Evolutionary conservation across 2,329 filamentous ascomycete genomes (phyloP), one percentile per base, ranked within the genome.

Genomic region (Talaromyces amestolkiae): DNA sequence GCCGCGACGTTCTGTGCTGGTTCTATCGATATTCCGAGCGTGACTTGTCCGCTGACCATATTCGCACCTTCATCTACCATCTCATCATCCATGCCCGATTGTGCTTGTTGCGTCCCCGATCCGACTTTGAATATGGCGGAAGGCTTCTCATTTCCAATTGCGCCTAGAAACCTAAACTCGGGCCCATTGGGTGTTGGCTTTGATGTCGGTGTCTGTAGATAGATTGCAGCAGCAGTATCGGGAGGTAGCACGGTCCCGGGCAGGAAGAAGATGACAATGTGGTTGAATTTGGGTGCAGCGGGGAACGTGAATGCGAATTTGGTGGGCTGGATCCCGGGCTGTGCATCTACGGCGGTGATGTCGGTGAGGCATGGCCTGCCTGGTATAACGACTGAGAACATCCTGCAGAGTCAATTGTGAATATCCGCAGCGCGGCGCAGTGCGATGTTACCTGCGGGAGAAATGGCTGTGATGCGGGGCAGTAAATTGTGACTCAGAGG

Each of bases 251-350:
- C 78, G 10, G 90, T 83, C 51, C 89, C 90, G 0, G 95, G 96
- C 0, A 97, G 86, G 41, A 97, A 84, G 80, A 98, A 96, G 65
- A 98, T 88, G 72, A 93, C 90, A 64, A 98, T 86, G 76, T 98
- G 93, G 63, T 81, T 83, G 76, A 90, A 88, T 5, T 82, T 72
- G 1, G 87, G 85, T 31, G 76, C 72, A 7, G 85, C 76, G 17
- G 90, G 88, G 76, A 95, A 92, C 61, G 87, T 80, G 77, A 89
- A 88, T 61, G 86, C 85, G 76, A 87, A 88, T 76, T 89, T 87
- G 2, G 86, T 86, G 51, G 84, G 79, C 66, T 85, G 84, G 63
- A 85, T 79, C 35, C 81, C 82, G 49, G 83, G 81, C 64, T 86
- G 84, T 61, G 84, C 75, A 33, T 82, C 82, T 35, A 85, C 74